A percentile compares a stretch with the other conserved stretches of the same genome.
Conservation (phyloP, 768 basidiomycete genomes). For the Collybia mongolica region DNA sequence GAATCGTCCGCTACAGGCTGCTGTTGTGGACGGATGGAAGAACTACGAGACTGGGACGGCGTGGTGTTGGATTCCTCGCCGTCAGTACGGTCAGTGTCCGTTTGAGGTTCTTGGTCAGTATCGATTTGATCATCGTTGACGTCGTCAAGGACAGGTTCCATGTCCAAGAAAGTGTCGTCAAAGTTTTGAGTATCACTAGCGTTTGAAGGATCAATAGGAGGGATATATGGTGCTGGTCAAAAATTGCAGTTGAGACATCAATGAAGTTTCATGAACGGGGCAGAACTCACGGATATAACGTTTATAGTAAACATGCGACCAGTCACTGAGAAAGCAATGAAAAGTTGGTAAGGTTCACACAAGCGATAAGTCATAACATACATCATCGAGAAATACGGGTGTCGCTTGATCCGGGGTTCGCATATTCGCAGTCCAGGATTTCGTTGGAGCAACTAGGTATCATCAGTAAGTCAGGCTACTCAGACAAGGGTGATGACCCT, state of each 20-base stretch:
- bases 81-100: constrained; percentile 70
- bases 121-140: constrained; percentile 62
- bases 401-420: constrained; percentile 91
- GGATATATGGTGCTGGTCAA: constrained; percentile 82
- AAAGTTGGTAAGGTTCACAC: neutral
- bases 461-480: constrained; percentile 10
- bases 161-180: constrained; percentile 94
- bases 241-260: constrained; percentile 2
- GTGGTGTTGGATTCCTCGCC: constrained; percentile 78
- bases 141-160: constrained; percentile 90
- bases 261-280: constrained; percentile 4
- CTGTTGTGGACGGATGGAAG: constrained; percentile 52
- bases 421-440: constrained; percentile 89
- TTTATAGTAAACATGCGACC: constrained; percentile 93
- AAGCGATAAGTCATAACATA: constrained; percentile 34
- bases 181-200: constrained; percentile 98
- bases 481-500: constrained; percentile 26
- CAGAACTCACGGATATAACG: constrained; percentile 80
- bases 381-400: constrained; percentile 96
- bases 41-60: constrained; percentile 77
- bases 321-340: constrained; percentile 57
- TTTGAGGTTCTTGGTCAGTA: constrained; percentile 70
- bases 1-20: constrained; percentile 43
- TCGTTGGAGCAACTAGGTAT: constrained; percentile 78
- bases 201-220: constrained; percentile 86